A percentile compares a stretch with the other conserved stretches of the same genome.
phyloP scores from a whole-genome alignment of 2,329 filamentous ascomycete genomes.

The Aspergillus fumigatus region DNA sequence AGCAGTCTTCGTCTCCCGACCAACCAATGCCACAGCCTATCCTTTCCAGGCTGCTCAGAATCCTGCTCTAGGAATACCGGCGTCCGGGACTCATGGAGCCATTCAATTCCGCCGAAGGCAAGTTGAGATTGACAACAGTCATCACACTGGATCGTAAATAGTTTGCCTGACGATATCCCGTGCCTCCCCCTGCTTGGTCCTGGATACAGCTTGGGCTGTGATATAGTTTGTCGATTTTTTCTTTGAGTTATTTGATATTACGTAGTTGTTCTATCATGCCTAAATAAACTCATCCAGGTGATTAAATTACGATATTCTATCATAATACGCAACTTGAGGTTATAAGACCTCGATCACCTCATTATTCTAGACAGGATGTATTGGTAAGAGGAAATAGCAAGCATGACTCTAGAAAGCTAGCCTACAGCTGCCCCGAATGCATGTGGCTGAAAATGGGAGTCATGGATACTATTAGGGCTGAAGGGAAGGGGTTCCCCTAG shows the following conservation, averaged over 20 bases:
- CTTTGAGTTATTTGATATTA: neutral
- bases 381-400: too few species aligned
- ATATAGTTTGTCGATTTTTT: neutral
- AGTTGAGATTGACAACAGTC: neutral
- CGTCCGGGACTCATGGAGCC: neutral
- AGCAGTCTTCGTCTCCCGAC: neutral
- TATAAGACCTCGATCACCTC: neutral
- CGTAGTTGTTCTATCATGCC: neutral
- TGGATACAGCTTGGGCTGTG: neutral
- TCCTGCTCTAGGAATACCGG: neutral
- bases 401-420: too few species aligned
- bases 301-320: neutral
- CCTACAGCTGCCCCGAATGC: too few species aligned
- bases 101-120: too few species aligned
- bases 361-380: too few species aligned
- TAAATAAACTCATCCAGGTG: neutral
- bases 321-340: neutral
- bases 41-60: neutral
- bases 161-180: neutral
- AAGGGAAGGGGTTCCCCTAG: too few species aligned
- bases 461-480: too few species aligned
- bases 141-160: neutral
- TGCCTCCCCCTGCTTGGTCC: neutral
- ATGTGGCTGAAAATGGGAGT: too few species aligned
- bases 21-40: neutral